These are phyloP conservation scores for Fusarium brachygibbosum DNA, from an alignment of 2,329 filamentous ascomycete species.

Conservation along the genomic window DNA sequence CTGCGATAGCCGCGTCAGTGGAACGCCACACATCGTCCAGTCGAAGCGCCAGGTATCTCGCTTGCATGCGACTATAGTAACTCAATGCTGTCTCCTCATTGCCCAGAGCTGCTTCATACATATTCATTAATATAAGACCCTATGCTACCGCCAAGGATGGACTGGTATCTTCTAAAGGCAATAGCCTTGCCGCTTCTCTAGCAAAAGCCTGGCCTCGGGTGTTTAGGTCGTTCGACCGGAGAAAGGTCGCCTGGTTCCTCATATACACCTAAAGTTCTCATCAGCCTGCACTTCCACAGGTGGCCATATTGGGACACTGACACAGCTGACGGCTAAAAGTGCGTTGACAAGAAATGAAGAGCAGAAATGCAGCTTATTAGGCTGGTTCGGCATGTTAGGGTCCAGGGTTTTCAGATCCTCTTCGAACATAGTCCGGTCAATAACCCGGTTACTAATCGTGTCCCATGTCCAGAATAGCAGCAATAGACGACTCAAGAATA, in stretches of 20 bases:
- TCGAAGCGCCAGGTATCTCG: constrained; percentile 17
- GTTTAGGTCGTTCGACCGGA: background rate
- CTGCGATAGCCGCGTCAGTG: constrained; percentile 12
- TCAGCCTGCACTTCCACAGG: background rate
- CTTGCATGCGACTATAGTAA: constrained; percentile 23
- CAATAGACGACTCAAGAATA: constrained; percentile 18
- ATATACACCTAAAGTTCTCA: constrained; percentile 4
- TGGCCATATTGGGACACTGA: constrained; percentile 1
- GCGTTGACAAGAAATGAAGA: constrained; percentile 31
- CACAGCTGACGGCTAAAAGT: constrained; percentile 30
- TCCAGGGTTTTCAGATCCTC: constrained; percentile 17
- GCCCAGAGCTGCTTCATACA: constrained; percentile 22
- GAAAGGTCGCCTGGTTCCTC: constrained; percentile 12
- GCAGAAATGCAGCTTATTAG: constrained; percentile 18
- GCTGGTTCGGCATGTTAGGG: background rate
- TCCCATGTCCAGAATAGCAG: constrained; percentile 28
- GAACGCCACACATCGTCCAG: constrained; percentile 18
- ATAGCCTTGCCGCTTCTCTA: constrained; percentile 13
- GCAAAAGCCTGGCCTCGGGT: constrained; percentile 20
- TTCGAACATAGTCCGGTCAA: constrained; percentile 25
- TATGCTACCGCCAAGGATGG: constrained; percentile 17
- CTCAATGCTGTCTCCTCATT: constrained; percentile 2
- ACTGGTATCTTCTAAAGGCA: constrained; percentile 10
- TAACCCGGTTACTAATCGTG: constrained; percentile 14
- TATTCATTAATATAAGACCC: constrained; percentile 22